Evolutionary conservation across 148 eudicot genomes (phyloP).

Genomic region (Rhododendron griersonianum): DNA sequence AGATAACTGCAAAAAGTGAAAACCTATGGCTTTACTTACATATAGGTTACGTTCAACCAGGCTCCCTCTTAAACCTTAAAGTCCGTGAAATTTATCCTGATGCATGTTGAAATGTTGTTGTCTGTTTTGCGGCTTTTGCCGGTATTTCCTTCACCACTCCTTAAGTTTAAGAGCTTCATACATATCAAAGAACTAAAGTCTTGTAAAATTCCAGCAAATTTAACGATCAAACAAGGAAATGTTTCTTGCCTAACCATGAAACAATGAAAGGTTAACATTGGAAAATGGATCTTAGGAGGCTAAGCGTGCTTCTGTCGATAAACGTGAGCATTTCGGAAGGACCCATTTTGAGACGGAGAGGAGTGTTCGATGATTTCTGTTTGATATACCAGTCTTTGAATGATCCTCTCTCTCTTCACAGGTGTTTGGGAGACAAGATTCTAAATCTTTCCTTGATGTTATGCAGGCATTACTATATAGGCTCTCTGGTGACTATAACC

Average conservation of each 20-base stretch:
- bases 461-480: slow-evolving; percentile 88
- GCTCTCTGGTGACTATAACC: slow-evolving; percentile 98
- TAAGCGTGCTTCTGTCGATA: not conserved
- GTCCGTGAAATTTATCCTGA: not conserved
- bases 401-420: not conserved
- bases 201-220: not conserved
- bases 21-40: not conserved
- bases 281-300: not conserved
- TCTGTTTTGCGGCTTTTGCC: not conserved
- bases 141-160: not conserved
- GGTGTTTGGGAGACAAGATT: not conserved
- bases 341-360: not conserved
- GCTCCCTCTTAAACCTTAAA: not conserved
- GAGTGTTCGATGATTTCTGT: not conserved
- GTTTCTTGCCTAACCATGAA: not conserved
- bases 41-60: not conserved
- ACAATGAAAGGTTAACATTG: not conserved
- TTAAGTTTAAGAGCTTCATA: not conserved
- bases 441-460: slow-evolving; percentile 5
- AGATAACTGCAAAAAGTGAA: not conserved
- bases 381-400: not conserved
- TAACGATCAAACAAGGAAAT: not conserved
- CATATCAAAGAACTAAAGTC: not conserved
- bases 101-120: slow-evolving; percentile 1
- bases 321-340: not conserved